Percentiles rank a stretch among this genome's conserved stretches.
Evolutionary conservation across 2,329 filamentous ascomycete species (phyloP).

Genomic region (Parascedosporium putredinis): DNA sequence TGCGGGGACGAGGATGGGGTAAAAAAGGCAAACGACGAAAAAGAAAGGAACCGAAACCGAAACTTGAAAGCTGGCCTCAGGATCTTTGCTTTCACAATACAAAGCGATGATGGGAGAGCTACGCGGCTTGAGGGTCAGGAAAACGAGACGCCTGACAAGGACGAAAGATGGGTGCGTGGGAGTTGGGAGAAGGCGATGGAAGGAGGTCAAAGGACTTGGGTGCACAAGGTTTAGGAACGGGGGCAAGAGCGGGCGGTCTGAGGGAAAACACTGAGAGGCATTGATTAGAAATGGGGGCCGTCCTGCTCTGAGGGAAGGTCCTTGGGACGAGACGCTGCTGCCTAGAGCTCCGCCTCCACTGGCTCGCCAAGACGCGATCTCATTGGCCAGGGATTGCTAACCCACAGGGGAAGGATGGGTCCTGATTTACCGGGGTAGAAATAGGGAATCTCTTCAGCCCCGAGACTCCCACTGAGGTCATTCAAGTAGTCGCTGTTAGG

Average conservation of each 20-base stretch:
- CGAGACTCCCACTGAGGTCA: too few relatives aligned
- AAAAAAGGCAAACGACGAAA: background rate
- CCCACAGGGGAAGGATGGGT: background rate
- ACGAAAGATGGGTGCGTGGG: background rate
- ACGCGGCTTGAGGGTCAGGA: background rate
- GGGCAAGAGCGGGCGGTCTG: conserved; percentile 13
- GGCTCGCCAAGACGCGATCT: background rate
- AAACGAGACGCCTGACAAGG: background rate
- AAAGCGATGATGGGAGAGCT: background rate
- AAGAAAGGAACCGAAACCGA: background rate
- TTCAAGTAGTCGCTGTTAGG: background rate
- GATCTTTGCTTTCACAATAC: background rate
- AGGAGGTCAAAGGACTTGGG: conserved; percentile 1
- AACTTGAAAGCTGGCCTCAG: conserved; percentile 1
- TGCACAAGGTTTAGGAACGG: conserved; percentile 16
- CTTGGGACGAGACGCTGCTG: conserved; percentile 7
- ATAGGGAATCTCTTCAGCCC: conserved; percentile 4
- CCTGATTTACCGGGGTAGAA: background rate
- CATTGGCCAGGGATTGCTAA: background rate
- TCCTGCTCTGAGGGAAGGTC: background rate
- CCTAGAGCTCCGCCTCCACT: conserved; percentile 9
- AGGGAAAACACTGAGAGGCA: too few relatives aligned
- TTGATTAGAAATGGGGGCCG: conserved; percentile 5
- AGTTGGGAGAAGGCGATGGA: background rate
- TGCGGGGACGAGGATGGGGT: background rate